Evolutionary conservation across 192 early-diverging fungal genomes (phyloP).

Genomic region (Rhizophlyctis rosea): DNA sequence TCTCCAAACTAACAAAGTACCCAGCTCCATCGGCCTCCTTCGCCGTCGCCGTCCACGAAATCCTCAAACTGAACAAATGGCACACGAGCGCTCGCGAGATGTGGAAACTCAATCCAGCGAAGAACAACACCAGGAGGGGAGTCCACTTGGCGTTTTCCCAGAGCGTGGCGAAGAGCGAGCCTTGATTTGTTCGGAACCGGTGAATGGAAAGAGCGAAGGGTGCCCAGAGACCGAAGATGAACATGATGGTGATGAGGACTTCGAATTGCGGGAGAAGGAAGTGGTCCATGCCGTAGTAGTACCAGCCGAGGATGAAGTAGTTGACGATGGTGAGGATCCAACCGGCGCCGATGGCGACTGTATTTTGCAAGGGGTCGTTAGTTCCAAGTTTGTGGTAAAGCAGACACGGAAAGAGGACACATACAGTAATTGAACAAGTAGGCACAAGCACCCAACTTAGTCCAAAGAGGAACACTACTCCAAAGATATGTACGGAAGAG

Average conservation of each 20-base stretch:
- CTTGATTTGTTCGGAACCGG: constrained; percentile 3
- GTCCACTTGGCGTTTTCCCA: constrained; percentile 14
- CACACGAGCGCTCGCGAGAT: constrained; percentile 23
- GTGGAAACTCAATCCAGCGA: constrained; percentile 20
- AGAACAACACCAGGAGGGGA: constrained; percentile 19
- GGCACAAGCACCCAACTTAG: constrained; percentile 13
- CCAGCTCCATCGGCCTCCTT: constrained; percentile 15
- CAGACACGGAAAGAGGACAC: too few relatives aligned
- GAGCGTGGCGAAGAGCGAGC: constrained; percentile 5
- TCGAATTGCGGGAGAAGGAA: constrained; percentile 13
- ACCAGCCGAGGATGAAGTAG: constrained; percentile 20
- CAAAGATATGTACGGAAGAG: constrained; percentile 16
- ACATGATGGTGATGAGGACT: constrained; percentile 20
- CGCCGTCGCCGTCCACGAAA: constrained; percentile 15
- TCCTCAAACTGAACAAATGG: constrained; percentile 26
- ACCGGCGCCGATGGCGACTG: constrained; percentile 27
- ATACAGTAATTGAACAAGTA: constrained; percentile 28
- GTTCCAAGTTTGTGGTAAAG: too few relatives aligned
- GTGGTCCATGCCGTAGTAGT: constrained; percentile 7
- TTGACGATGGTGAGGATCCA: constrained; percentile 26
- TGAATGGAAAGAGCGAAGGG: constrained; percentile 3
- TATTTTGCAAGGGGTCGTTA: too few relatives aligned
- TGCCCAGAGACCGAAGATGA: constrained; percentile 22
- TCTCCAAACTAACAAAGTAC: not conserved
- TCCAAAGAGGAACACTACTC: constrained; percentile 21